Evolutionary conservation across 1,284 basidiomycete species (phyloP), one percentile per base, ranked within the genome.

Genomic region (Cryptococcus maquisensis): DNA sequence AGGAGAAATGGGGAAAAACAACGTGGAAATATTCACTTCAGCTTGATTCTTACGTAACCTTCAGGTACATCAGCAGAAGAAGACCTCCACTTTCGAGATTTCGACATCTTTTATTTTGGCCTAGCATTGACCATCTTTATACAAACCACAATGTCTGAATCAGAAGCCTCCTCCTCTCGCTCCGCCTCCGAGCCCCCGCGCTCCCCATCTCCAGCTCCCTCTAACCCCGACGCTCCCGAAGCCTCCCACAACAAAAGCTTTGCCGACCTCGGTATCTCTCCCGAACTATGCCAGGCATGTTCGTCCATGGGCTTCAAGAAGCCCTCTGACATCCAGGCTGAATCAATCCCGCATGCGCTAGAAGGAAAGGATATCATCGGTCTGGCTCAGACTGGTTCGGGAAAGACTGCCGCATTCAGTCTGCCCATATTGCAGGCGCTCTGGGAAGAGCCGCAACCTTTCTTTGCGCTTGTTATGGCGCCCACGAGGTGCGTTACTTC

Each of bases 351-450:
- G 0, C 85, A 86, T 77, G 95, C 95, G 13, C 78, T 99, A 1
- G 81, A 88, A 68, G 92, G 92, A 0, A 83, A 87, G 67, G 96
- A 99, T 77, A 91, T 99, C 62, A 98, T 99, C 58, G 96, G 96
- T 23, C 88, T 98, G 18, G 96, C 96, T 21, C 88, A 92, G 67
- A 99, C 96, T 1, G 96, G 96, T 46, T 94, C 90, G 16, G 96
- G 96, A 63, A 98, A 98, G 79, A 98, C 96, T 1, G 96, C 94
- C 10, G 96, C 96, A 3, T 98, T 98, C 77, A 90, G 90, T 18
- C 79, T 98, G 5, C 96, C 96, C 5, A 95, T 99, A 57, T 80
- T 99, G 37, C 95, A 99, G 77, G 91, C 90, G 61, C 78, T 98
- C 68, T 98, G 93, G 93, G 90, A 98, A 57, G 87, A 96, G 50